Percentiles rank a stretch among this genome's conserved stretches.
Evolutionary conservation across 495 filamentous ascomycete species (phyloP).

Genomic region (Trichocladium uniseriatum): DNA sequence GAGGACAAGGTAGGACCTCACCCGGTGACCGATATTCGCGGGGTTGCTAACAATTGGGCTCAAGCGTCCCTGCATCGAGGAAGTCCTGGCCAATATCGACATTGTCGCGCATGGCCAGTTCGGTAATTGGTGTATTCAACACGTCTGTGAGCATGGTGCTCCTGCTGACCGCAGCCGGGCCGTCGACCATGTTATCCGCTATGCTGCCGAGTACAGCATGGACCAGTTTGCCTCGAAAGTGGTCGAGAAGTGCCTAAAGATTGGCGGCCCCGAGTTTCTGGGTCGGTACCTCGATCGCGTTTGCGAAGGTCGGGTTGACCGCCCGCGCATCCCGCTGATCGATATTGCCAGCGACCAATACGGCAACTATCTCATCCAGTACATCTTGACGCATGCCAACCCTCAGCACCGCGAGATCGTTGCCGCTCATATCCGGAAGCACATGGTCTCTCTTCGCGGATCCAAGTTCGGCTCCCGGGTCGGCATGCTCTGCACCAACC

Average conservation of each 20-base stretch:
- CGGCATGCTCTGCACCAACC: constrained; percentile 97
- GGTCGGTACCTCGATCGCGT: constrained; percentile 88
- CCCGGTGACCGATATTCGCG: background rate
- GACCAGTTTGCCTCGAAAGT: constrained; percentile 99
- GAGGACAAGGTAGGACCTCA: constrained; percentile 78
- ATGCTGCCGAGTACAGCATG: constrained; percentile 94
- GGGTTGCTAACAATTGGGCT: constrained; percentile 28
- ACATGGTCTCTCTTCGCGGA: constrained; percentile 97
- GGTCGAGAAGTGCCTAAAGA: constrained; percentile 97
- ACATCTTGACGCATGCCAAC: constrained; percentile 80
- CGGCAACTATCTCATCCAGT: constrained; percentile 96
- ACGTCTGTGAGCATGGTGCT: constrained; percentile 94
- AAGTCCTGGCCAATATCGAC: constrained; percentile 88
- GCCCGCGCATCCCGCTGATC: constrained; percentile 92
- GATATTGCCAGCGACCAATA: constrained; percentile 98
- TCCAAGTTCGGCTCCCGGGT: constrained; percentile 98
- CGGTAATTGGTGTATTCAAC: constrained; percentile 99
- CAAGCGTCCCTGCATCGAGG: constrained; percentile 90
- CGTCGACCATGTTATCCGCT: constrained; percentile 87
- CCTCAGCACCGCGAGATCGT: constrained; percentile 87
- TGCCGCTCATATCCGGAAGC: constrained; percentile 88
- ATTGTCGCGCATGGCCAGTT: constrained; percentile 97
- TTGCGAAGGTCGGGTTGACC: constrained; percentile 80
- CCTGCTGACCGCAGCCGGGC: constrained; percentile 86
- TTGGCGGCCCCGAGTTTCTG: constrained; percentile 83